Conservation (phyloP, 2,329 filamentous ascomycete species). For the Pseudocercospora macadamiae region DNA sequence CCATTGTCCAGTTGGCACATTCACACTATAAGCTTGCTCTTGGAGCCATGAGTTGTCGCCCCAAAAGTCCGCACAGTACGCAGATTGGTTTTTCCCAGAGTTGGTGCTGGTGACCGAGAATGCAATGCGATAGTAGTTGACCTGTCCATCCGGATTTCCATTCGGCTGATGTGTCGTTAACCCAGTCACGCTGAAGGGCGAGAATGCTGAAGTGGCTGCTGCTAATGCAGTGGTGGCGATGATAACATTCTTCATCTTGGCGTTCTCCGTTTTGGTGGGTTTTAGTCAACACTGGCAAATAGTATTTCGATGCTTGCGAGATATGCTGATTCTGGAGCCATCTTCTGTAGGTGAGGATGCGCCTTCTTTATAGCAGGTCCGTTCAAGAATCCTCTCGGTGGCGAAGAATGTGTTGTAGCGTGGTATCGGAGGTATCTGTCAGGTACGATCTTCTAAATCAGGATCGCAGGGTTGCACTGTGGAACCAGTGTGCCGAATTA, state of each 20-base stretch:
- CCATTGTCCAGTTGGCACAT: slow-evolving; percentile 31
- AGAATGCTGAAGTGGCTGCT: slow-evolving; percentile 3
- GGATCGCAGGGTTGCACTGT: neutral
- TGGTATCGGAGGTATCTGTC: slow-evolving; percentile 2
- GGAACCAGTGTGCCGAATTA: neutral
- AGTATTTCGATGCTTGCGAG: too few species aligned
- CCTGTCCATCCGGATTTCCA: slow-evolving; percentile 28
- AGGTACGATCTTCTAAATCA: slow-evolving; percentile 8
- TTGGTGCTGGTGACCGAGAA: slow-evolving; percentile 29
- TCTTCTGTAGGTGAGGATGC: neutral
- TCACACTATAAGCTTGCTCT: slow-evolving; percentile 19
- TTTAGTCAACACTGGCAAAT: neutral
- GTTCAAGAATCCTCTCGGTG: neutral
- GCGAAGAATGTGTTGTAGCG: neutral
- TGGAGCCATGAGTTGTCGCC: slow-evolving; percentile 28
- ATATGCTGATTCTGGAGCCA: too few species aligned
- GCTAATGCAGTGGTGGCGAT: neutral
- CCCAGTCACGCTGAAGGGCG: slow-evolving; percentile 12
- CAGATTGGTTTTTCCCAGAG: slow-evolving; percentile 14
- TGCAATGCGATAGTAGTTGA: slow-evolving; percentile 32
- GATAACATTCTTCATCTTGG: neutral
- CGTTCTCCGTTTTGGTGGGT: neutral
- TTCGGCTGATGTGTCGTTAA: slow-evolving; percentile 34
- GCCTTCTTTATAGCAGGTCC: neutral
- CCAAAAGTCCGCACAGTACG: slow-evolving; percentile 31